Conservation (phyloP, 495 filamentous ascomycete genomes). For the Cercophora samala region DNA sequence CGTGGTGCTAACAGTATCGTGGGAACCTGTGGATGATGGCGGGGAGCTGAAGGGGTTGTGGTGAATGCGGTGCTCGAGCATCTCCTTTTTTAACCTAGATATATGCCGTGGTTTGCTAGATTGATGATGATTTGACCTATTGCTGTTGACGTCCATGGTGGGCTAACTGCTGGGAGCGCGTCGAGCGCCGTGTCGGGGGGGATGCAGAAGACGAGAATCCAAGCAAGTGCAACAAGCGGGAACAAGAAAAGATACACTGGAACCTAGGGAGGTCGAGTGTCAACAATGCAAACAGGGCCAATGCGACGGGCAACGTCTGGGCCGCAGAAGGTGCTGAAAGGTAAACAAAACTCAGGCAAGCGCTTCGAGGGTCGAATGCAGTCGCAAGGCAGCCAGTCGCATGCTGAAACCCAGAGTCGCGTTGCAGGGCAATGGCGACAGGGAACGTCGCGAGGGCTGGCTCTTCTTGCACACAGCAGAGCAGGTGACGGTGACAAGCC, state of each 20-base stretch:
- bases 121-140: constrained; percentile 24
- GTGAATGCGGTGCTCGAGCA: constrained; percentile 33
- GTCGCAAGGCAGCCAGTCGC: constrained; percentile 2
- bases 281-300: not conserved
- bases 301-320: not conserved
- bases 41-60: constrained; percentile 50
- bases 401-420: constrained; percentile 8
- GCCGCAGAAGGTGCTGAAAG: not conserved
- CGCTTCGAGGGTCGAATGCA: not conserved
- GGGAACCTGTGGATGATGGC: constrained; percentile 50
- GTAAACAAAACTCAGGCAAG: constrained; percentile 4
- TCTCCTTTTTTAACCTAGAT: constrained; percentile 37
- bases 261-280: not conserved
- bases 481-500: constrained; percentile 13
- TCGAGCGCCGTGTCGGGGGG: constrained; percentile 20
- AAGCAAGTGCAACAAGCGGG: constrained; percentile 15
- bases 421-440: constrained; percentile 10
- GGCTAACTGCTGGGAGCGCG: constrained; percentile 21
- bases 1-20: constrained; percentile 49
- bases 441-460: constrained; percentile 16
- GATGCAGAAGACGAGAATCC: not conserved
- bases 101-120: constrained; percentile 35
- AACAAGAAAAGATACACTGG: not conserved
- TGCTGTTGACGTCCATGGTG: constrained; percentile 36
- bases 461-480: not conserved